Evolutionary conservation across 805 yeast genomes (phyloP).

Genomic region (Hyphopichia homilentoma): DNA sequence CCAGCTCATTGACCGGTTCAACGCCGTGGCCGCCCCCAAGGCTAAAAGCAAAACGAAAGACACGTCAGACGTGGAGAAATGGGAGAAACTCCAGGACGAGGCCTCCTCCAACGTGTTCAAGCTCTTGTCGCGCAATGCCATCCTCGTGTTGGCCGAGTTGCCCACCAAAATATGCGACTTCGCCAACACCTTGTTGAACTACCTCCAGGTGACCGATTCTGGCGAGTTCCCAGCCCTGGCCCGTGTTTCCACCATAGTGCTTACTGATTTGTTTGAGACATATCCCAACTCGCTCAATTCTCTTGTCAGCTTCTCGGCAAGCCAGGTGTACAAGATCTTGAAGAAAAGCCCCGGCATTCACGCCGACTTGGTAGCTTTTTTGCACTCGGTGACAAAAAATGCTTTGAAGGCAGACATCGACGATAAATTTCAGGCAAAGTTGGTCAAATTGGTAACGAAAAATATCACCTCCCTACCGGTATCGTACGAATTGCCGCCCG

Average conservation of each 20-base stretch:
- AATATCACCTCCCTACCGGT: constrained; percentile 18
- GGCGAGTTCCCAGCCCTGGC: constrained; percentile 14
- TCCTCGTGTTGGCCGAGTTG: constrained; percentile 21
- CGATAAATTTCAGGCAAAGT: constrained; percentile 35
- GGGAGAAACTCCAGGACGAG: constrained; percentile 1
- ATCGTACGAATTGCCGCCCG: constrained; percentile 11
- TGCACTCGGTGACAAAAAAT: constrained; percentile 27
- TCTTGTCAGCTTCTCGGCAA: constrained; percentile 28
- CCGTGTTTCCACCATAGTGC: constrained; percentile 24
- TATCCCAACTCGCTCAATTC: constrained; percentile 36
- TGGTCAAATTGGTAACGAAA: constrained; percentile 29
- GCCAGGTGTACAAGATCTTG: constrained; percentile 36
- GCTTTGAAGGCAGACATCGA: constrained; percentile 37
- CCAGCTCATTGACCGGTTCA: constrained; percentile 21
- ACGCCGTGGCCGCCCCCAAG: constrained; percentile 8
- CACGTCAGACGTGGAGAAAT: not conserved
- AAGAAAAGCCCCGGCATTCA: constrained; percentile 29
- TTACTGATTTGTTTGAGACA: constrained; percentile 34
- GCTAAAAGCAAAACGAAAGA: constrained; percentile 4
- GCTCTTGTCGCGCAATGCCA: constrained; percentile 26
- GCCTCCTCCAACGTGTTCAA: constrained; percentile 18
- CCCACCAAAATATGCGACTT: constrained; percentile 36
- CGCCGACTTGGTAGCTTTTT: constrained; percentile 25
- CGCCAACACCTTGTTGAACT: constrained; percentile 30
- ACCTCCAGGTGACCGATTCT: constrained; percentile 15